phyloP scores from a whole-genome alignment of 306 rosid species.

The Acacia confusa region DNA sequence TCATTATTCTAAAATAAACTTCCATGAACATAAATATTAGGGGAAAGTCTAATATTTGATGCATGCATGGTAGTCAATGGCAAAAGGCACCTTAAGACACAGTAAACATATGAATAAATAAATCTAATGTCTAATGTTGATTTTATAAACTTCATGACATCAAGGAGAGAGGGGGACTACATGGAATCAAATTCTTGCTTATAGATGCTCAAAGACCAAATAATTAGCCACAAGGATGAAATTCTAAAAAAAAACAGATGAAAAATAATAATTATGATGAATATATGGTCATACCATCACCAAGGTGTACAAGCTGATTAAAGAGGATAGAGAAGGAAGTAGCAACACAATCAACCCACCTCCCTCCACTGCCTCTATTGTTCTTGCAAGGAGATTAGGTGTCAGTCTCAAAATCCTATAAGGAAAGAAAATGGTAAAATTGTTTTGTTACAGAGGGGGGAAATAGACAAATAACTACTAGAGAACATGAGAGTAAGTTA shows the following conservation, averaged over 20 bases:
- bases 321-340: constrained; percentile 74
- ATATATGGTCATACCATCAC: constrained; percentile 70
- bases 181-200: background rate
- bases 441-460: background rate
- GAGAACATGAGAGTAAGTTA: constrained; percentile 31
- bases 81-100: background rate
- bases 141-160: background rate
- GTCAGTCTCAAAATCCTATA: constrained; percentile 97
- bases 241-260: background rate
- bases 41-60: background rate
- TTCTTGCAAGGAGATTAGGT: constrained; percentile 90
- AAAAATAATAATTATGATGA: constrained; percentile 21
- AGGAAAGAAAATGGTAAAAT: constrained; percentile 29
- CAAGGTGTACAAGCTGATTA: constrained; percentile 93
- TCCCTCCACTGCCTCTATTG: constrained; percentile 97
- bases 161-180: background rate
- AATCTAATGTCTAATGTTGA: background rate
- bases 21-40: background rate
- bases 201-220: background rate
- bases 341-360: constrained; percentile 87
- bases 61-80: background rate
- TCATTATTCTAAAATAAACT: background rate
- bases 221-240: background rate
- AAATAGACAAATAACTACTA: constrained; percentile 5
- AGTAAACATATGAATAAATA: background rate